Evolutionary conservation across 495 filamentous ascomycete species (phyloP), one percentile per base, ranked within the genome.

Genomic region (Lentithecium fluviatile): DNA sequence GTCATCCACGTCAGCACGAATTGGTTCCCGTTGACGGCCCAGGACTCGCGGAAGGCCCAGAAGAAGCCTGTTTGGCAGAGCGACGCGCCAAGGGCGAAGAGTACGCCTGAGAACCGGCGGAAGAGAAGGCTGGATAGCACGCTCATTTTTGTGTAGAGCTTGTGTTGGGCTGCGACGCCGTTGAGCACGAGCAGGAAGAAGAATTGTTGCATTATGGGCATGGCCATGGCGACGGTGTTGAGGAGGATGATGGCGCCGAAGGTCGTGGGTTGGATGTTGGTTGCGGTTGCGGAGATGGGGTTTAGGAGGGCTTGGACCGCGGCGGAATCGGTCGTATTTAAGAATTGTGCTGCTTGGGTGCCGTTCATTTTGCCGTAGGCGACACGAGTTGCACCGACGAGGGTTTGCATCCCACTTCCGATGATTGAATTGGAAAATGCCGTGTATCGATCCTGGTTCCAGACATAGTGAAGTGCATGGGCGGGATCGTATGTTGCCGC

Each of bases 161-260:
- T 21, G 40, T 58, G 53, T 52, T 58, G 45, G 15, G 10, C 34
- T 3, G 37, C 25, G 15, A 49, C 48, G 10, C 60, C 60, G 54
- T 64, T 64, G 6, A 64, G 42, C 36, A 51, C 60, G 19, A 64
- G 60, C 34, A 64, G 54, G 54, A 64, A 64, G 54, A 64, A 64
- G 40, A 58, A 64, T 47, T 64, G 60, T n/a, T 52, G 47, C 6
- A 64, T 45, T 23, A 58, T 29, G 38, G 60, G 60, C 46, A 64
- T 64, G 11, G 48, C 54, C 46, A 58, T 58, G 23, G 60, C 25
- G 20, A 64, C 29, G 4, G 53, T 64, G 46, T 45, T 58, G 12
- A 64, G 43, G 7, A 64, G 40, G 37, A 58, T 47, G 21, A 52
- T 26, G 1, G 53, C 11, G 7, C 54, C 53, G 26, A 57, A 46